These are phyloP conservation scores for Melastoma candidum DNA, from an alignment of 441 rosid genomes.

Conservation along the genomic window DNA sequence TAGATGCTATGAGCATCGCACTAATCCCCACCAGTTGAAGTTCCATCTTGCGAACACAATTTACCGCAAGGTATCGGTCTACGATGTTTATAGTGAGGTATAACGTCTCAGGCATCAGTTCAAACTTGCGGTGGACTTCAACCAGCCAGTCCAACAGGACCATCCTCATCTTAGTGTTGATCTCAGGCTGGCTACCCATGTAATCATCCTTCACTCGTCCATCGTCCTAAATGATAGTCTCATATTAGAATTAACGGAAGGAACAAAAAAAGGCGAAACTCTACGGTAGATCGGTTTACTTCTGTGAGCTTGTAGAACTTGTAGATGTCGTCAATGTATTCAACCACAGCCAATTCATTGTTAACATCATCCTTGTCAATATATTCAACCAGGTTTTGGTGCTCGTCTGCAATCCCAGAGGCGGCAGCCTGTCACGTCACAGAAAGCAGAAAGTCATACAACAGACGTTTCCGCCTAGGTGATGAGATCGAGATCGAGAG, in stretches of 20 bases:
- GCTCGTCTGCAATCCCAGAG: slow-evolving; percentile 22
- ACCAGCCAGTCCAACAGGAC: slow-evolving; percentile 56
- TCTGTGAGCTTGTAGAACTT: slow-evolving; percentile 41
- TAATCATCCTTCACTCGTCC: slow-evolving; percentile 28
- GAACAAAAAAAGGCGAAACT: no score
- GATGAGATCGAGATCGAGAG: not conserved
- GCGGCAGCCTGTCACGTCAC: slow-evolving; percentile 14
- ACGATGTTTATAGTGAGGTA: slow-evolving; percentile 47
- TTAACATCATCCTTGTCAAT: slow-evolving; percentile 39
- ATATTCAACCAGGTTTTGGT: slow-evolving; percentile 22
- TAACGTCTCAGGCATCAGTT: slow-evolving; percentile 53
- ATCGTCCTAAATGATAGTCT: slow-evolving; percentile 25
- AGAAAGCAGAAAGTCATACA: slow-evolving; percentile 6
- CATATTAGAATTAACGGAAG: not conserved
- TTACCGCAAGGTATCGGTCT: slow-evolving; percentile 43
- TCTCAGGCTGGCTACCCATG: slow-evolving; percentile 37
- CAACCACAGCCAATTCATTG: slow-evolving; percentile 44
- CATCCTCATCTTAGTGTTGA: slow-evolving; percentile 51
- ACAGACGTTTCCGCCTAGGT: not conserved
- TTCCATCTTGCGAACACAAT: slow-evolving; percentile 36
- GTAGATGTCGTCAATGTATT: slow-evolving; percentile 59
- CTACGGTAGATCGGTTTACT: slow-evolving; percentile 11
- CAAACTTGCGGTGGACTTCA: slow-evolving; percentile 51
- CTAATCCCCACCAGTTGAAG: slow-evolving; percentile 51
- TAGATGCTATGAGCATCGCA: slow-evolving; percentile 56